Conservation (phyloP, 768 basidiomycete genomes). For the Lactarius tabidus region DNA sequence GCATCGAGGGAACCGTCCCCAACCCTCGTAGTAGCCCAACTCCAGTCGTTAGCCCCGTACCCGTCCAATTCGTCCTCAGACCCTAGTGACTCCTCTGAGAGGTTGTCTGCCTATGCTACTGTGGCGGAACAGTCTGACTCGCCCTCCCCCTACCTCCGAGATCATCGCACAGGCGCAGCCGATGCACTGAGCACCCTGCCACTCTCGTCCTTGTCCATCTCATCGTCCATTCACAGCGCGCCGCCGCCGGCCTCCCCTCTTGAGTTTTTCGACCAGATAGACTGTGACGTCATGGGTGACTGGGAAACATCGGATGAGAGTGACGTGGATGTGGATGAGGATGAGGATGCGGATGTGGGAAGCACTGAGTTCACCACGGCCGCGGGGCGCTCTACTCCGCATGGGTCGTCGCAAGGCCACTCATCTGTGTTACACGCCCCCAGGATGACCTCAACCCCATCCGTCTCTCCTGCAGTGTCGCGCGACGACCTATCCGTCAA, state of each 20-base stretch:
- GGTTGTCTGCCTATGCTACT: conserved; percentile 24
- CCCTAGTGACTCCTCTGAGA: conserved; percentile 26
- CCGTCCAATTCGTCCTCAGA: conserved; percentile 23
- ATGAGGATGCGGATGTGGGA: conserved; percentile 36
- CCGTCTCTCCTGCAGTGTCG: conserved; percentile 16
- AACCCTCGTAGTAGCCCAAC: background rate
- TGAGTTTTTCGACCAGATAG: conserved; percentile 72
- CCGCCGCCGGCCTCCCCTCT: conserved; percentile 63
- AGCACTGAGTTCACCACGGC: conserved; percentile 24
- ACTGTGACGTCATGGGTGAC: conserved; percentile 71
- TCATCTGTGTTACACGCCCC: conserved; percentile 7
- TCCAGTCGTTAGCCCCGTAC: conserved; percentile 3
- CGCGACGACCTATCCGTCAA: conserved; percentile 10
- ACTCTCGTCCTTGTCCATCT: conserved; percentile 43
- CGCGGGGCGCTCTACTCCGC: conserved; percentile 23
- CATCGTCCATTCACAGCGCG: conserved; percentile 51
- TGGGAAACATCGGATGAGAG: conserved; percentile 55
- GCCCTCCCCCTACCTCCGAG: conserved; percentile 3
- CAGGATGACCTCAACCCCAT: conserved; percentile 16
- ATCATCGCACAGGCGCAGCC: background rate
- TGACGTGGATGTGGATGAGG: conserved; percentile 31
- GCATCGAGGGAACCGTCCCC: conserved; percentile 3
- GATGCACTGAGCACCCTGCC: conserved; percentile 37
- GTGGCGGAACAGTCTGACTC: conserved; percentile 12
- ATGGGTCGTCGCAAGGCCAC: conserved; percentile 14